Base-by-base conservation (phyloP, 1,284 basidiomycete species). In the Cryptococcus amylolentus region DNA sequence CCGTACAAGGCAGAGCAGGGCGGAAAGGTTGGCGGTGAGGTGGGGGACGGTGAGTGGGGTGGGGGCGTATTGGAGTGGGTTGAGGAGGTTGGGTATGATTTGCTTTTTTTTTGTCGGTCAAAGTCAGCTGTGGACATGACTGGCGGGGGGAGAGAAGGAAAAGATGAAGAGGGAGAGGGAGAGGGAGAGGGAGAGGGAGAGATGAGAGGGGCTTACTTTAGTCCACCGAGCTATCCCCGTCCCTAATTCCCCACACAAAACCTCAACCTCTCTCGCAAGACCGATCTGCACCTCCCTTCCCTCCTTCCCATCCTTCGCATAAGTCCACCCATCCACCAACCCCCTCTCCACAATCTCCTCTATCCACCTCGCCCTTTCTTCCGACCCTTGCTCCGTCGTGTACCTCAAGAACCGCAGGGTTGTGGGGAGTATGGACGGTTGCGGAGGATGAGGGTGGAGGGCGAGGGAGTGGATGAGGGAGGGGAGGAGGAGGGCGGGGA, bases 171-270 rank as follows among this genome's bases (percentile, higher is more conserved):
- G 4, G n/a, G n/a, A n/a, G n/a, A n/a, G n/a, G n/a, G n/a, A 27
- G 23, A 8, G 26, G 37, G 2, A 23, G 23, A 1, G 13, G 4
- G 4, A 4, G 26, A 60, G 6, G 31, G 6, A 7, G 5, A 7
- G 10, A 2, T 5, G 10, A 35, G 7, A 35, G 31, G 31, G 10
- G 31, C 69, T 55, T 35, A 75, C 75, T 64, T 76, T 77, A 5
- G 76, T 51, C 77, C 77, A 78, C 27, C 77, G 51, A 3, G 65
- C 57, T 16, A 76, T 71, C 1, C 70, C 75, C 3, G 58, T 54
- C 0, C 67, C 73, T 16, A 76, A 37, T 9, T 65, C 67, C 0
- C 51, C 60, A 47, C 68, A 69, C 23, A 78, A 37, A 14, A 52
- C 37, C 56, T 72, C 71, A 18, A 72, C 46, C 31, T 64, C 61